Evolutionary conservation across 805 yeast species (phyloP).

Genomic region (Monosporozyma yasuniensis): DNA sequence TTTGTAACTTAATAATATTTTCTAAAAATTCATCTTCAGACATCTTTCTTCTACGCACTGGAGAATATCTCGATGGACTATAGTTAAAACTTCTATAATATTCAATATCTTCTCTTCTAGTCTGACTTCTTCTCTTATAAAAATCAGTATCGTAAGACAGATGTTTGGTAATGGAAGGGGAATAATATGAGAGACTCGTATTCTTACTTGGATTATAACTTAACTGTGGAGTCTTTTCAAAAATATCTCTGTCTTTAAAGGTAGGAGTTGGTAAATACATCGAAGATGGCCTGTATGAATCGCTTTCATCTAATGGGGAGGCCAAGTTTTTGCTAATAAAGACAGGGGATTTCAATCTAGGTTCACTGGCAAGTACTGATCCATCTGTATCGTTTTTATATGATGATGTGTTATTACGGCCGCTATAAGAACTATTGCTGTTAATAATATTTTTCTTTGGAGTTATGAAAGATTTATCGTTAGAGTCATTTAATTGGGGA

Average conservation of each 20-base stretch:
- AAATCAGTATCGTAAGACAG: conserved; percentile 24
- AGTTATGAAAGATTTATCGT: neutral
- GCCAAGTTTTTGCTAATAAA: neutral
- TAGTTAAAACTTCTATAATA: conserved; percentile 18
- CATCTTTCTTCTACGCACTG: conserved; percentile 23
- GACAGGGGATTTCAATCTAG: neutral
- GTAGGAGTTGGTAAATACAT: conserved; percentile 1
- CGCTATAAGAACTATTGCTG: neutral
- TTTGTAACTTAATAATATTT: conserved; percentile 48
- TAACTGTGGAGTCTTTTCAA: conserved; percentile 12
- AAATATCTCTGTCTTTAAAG: neutral
- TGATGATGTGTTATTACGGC: too few species aligned
- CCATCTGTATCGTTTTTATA: neutral
- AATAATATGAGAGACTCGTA: conserved; percentile 25
- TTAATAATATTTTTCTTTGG: neutral
- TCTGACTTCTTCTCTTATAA: conserved; percentile 23
- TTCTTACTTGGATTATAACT: conserved; percentile 23
- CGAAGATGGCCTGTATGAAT: neutral
- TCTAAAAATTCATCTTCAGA: conserved; percentile 24
- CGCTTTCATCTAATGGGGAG: neutral
- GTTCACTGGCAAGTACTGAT: neutral
- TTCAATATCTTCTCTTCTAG: conserved; percentile 17
- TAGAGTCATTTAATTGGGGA: neutral
- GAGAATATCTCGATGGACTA: conserved; percentile 24
- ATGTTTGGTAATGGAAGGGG: conserved; percentile 25